phyloP scores from a whole-genome alignment of 2,329 filamentous ascomycete genomes.

The Talaromyces sp. region DNA sequence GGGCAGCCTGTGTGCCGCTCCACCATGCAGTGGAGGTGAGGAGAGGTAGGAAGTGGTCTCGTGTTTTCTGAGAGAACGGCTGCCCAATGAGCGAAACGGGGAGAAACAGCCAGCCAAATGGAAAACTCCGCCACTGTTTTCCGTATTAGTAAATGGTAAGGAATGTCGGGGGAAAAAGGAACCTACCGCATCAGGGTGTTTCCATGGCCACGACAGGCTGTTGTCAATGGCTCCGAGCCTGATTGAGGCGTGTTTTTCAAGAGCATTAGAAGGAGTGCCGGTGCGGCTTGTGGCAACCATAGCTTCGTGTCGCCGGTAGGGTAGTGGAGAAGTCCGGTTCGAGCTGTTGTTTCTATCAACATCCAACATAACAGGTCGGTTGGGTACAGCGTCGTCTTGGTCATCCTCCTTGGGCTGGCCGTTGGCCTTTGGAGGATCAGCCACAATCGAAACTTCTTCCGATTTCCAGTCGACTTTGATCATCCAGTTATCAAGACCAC shows the following conservation, averaged over 20 bases:
- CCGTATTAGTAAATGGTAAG: constrained; percentile 17
- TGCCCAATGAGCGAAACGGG: constrained; percentile 94
- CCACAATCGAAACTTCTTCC: constrained; percentile 77
- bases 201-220: constrained; percentile 97
- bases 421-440: constrained; percentile 71
- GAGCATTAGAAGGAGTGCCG: constrained; percentile 46
- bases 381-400: constrained; percentile 45
- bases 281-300: constrained; percentile 70
- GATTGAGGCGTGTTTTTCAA: constrained; percentile 56
- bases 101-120: constrained; percentile 96
- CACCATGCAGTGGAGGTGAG: constrained; percentile 95
- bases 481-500: constrained; percentile 99
- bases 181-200: constrained; percentile 83
- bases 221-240: constrained; percentile 94
- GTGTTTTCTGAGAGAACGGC: constrained; percentile 89
- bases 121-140: constrained; percentile 71
- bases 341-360: constrained; percentile 32
- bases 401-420: constrained; percentile 44
- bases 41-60: constrained; percentile 91
- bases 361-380: constrained; percentile 58
- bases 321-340: constrained; percentile 43
- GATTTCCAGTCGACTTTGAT: constrained; percentile 87
- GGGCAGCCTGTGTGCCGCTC: constrained; percentile 83
- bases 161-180: not conserved
- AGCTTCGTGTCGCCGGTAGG: constrained; percentile 73